Percentiles rank a stretch among this genome's conserved stretches.
Evolutionary conservation across 805 yeast genomes (phyloP).

Genomic region (Blastobotrys muscicola): DNA sequence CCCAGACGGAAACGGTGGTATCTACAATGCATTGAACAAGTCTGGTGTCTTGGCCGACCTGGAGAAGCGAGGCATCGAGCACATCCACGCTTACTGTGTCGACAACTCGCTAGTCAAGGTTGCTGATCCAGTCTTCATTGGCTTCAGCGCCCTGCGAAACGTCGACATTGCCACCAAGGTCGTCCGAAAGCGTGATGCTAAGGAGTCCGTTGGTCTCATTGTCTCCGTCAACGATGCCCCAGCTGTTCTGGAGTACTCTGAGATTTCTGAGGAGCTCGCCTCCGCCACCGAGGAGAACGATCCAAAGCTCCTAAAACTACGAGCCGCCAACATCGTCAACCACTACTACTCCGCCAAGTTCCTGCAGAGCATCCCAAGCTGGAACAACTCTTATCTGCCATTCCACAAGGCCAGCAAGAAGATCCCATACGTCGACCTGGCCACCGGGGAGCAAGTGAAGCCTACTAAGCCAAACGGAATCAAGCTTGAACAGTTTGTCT

Average conservation of each 20-base stretch:
- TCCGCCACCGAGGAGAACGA: conserved; percentile 46
- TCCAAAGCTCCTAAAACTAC: conserved; percentile 46
- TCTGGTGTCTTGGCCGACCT: conserved; percentile 64
- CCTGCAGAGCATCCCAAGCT: conserved; percentile 48
- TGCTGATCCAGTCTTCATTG: conserved; percentile 86
- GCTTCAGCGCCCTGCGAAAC: conserved; percentile 61
- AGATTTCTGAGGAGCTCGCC: conserved; percentile 67
- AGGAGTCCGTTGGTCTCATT: conserved; percentile 86
- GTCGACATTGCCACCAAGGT: conserved; percentile 85
- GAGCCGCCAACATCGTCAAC: conserved; percentile 96
- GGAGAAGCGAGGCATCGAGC: conserved; percentile 58
- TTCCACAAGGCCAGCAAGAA: conserved; percentile 92
- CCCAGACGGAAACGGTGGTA: conserved; percentile 98
- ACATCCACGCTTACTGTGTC: conserved; percentile 93
- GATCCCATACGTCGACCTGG: conserved; percentile 50
- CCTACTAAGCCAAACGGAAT: conserved; percentile 85
- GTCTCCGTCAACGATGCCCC: conserved; percentile 55
- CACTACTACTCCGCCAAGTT: conserved; percentile 87
- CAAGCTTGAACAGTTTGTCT: conserved; percentile 92
- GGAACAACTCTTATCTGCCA: conserved; percentile 55
- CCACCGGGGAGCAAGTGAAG: conserved; percentile 37
- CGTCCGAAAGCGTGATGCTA: conserved; percentile 82
- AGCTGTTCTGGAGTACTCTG: conserved; percentile 91
- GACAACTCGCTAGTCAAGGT: conserved; percentile 87
- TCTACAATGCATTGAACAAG: conserved; percentile 70